A percentile compares a stretch with the other conserved stretches of the same genome.
Conservation (phyloP, 495 filamentous ascomycete species). For the Talaromyces proteolyticus region DNA sequence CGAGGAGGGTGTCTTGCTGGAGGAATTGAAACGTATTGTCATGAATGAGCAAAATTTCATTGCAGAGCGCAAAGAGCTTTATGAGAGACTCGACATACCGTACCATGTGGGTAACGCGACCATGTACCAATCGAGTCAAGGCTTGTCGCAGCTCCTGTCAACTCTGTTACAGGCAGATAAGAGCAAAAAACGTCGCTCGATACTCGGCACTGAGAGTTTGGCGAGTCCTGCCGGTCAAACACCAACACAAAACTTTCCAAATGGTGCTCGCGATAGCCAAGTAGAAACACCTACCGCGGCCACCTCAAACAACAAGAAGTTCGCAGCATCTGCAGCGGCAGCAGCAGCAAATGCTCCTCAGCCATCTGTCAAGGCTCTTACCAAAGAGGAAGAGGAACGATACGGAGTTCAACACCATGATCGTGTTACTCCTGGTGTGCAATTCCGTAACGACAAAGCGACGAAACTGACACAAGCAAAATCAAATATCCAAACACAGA, state of each 20-base stretch:
- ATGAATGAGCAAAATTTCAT: conserved; percentile 74
- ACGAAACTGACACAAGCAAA: conserved; percentile 80
- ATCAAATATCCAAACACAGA: conserved; percentile 70
- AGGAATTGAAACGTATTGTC: conserved; percentile 86
- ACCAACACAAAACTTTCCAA: conserved; percentile 27
- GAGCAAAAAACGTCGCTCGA: conserved; percentile 70
- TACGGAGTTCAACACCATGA: conserved; percentile 88
- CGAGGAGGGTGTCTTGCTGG: conserved; percentile 83
- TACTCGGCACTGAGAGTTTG: conserved; percentile 51
- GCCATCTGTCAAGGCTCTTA: conserved; percentile 60
- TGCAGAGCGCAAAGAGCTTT: conserved; percentile 85
- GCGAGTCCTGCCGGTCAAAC: conserved; percentile 44
- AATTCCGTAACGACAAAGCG: conserved; percentile 81
- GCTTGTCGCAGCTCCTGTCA: conserved; percentile 71
- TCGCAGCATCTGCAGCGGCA: conserved; percentile 13
- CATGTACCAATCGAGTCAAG: conserved; percentile 71
- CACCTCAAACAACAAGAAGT: conserved; percentile 47
- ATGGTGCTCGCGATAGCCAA: conserved; percentile 23
- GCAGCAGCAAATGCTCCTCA: conserved; percentile 27
- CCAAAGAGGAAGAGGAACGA: conserved; percentile 62
- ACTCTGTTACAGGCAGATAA: conserved; percentile 76
- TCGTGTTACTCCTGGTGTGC: conserved; percentile 62
- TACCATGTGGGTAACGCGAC: conserved; percentile 59
- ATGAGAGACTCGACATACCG: conserved; percentile 76
- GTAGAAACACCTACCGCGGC: conserved; percentile 32